Conservation (phyloP, 208 protist genomes). For the Trypanosoma brucei region DNA sequence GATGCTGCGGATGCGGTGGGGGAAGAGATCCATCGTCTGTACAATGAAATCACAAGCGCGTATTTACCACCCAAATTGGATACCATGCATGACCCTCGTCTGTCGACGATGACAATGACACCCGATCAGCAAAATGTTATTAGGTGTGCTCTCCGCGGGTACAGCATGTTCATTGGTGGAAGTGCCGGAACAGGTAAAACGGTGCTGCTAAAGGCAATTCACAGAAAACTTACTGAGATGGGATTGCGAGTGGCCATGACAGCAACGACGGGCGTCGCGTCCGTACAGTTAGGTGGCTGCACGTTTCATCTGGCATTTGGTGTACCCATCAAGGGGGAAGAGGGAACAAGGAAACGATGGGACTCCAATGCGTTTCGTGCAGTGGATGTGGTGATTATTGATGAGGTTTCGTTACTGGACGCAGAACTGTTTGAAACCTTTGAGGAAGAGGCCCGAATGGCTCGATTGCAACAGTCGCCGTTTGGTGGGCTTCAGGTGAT, state of each 20-base stretch:
- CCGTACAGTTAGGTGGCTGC: constrained; percentile 86
- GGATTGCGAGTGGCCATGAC: constrained; percentile 85
- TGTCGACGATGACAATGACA: constrained; percentile 43
- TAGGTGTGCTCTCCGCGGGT: constrained; percentile 54
- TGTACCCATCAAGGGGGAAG: constrained; percentile 38
- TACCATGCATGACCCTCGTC: constrained; percentile 42
- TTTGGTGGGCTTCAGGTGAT: constrained; percentile 92
- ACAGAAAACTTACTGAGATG: constrained; percentile 40
- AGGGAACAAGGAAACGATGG: constrained; percentile 29
- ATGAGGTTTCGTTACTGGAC: constrained; percentile 89
- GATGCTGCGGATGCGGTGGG: constrained; percentile 49
- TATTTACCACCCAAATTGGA: constrained; percentile 81
- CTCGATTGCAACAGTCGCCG: constrained; percentile 47
- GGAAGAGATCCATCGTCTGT: constrained; percentile 47
- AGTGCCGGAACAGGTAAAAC: constrained; percentile 90
- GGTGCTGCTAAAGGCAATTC: constrained; percentile 79
- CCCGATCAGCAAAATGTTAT: constrained; percentile 68
- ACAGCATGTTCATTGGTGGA: constrained; percentile 80
- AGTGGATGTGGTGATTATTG: constrained; percentile 89
- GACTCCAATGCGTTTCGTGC: constrained; percentile 72
- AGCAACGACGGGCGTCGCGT: constrained; percentile 85
- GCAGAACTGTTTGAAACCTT: constrained; percentile 80
- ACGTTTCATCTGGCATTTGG: constrained; percentile 90
- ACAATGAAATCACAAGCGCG: constrained; percentile 37
- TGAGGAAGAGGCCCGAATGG: constrained; percentile 72